These are phyloP conservation scores for Linum lewisii DNA, from an alignment of 345 rosid genomes.

Conservation along the genomic window DNA sequence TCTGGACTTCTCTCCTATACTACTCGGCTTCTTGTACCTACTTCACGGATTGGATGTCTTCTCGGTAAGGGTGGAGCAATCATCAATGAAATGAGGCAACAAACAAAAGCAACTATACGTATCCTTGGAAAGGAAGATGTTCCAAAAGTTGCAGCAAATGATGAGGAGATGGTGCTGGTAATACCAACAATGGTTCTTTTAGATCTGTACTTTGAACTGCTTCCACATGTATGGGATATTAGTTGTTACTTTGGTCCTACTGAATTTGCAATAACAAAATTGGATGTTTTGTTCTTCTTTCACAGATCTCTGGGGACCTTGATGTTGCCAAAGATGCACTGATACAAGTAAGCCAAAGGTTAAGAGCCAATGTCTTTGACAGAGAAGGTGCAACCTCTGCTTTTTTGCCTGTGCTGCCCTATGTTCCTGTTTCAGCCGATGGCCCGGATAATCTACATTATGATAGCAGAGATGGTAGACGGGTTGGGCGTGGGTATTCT, in stretches of 20 bases:
- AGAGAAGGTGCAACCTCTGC: slow-evolving; percentile 77
- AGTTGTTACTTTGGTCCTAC: slow-evolving; percentile 5
- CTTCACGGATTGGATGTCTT: slow-evolving; percentile 89
- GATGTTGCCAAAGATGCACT: slow-evolving; percentile 96
- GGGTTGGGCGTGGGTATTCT: slow-evolving; percentile 59
- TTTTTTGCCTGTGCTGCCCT: slow-evolving; percentile 77
- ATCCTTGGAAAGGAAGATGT: slow-evolving; percentile 78
- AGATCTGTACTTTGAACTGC: background rate
- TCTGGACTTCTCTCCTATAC: slow-evolving; percentile 85
- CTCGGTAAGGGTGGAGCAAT: slow-evolving; percentile 92
- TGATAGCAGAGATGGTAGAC: slow-evolving; percentile 71
- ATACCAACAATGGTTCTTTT: background rate
- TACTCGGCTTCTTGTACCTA: slow-evolving; percentile 84
- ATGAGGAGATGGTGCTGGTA: slow-evolving; percentile 99
- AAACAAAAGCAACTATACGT: slow-evolving; percentile 84
- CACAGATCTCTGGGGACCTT: slow-evolving; percentile 87
- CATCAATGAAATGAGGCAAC: slow-evolving; percentile 82
- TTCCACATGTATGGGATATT: background rate
- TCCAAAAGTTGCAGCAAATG: slow-evolving; percentile 78
- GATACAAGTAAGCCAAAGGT: slow-evolving; percentile 58
- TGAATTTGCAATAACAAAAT: background rate
- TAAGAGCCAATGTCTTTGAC: slow-evolving; percentile 84
- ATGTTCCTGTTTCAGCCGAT: slow-evolving; percentile 70
- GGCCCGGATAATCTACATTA: slow-evolving; percentile 39
- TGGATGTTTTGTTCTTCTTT: slow-evolving; percentile 8